Conservation (phyloP, 768 basidiomycete genomes). For the Polyporus arcularius region DNA sequence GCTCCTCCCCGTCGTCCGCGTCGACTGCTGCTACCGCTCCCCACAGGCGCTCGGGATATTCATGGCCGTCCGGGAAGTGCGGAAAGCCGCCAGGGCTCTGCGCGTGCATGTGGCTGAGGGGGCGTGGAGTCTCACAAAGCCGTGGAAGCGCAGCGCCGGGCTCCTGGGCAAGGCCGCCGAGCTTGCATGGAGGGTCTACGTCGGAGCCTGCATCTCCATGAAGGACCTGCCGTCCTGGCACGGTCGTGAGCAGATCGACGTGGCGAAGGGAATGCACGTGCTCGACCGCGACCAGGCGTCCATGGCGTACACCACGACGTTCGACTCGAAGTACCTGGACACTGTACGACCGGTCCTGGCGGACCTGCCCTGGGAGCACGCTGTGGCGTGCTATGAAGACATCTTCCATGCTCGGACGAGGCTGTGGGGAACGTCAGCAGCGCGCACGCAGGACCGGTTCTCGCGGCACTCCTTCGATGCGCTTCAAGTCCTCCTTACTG, state of each 20-base stretch:
- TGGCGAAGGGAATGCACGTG: not conserved
- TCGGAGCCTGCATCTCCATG: not conserved
- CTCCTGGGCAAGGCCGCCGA: not conserved
- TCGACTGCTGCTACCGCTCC: constrained; percentile 23
- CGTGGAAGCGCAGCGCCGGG: constrained; percentile 2
- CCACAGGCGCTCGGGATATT: constrained; percentile 18
- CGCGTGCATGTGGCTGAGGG: not conserved
- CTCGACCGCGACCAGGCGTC: constrained; percentile 8
- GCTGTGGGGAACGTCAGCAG: constrained; percentile 3
- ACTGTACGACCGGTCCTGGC: constrained; percentile 1
- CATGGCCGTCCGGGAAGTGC: constrained; percentile 2
- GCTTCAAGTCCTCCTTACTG: constrained; percentile 7
- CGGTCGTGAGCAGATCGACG: constrained; percentile 6
- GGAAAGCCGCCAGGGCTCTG: not conserved
- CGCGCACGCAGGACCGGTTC: constrained; percentile 3
- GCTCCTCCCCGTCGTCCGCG: constrained; percentile 15
- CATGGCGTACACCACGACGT: constrained; percentile 10
- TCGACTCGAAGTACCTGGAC: constrained; percentile 1
- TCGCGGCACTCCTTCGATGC: constrained; percentile 7
- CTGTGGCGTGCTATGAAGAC: constrained; percentile 7
- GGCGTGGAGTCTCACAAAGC: constrained; percentile 1
- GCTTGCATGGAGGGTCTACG: not conserved
- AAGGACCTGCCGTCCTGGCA: constrained; percentile 10
- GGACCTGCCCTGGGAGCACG: constrained; percentile 6
- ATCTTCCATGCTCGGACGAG: constrained; percentile 1